phyloP scores from a whole-genome alignment of 2,329 filamentous ascomycete genomes.

The Phyllosticta paracitricarpa region DNA sequence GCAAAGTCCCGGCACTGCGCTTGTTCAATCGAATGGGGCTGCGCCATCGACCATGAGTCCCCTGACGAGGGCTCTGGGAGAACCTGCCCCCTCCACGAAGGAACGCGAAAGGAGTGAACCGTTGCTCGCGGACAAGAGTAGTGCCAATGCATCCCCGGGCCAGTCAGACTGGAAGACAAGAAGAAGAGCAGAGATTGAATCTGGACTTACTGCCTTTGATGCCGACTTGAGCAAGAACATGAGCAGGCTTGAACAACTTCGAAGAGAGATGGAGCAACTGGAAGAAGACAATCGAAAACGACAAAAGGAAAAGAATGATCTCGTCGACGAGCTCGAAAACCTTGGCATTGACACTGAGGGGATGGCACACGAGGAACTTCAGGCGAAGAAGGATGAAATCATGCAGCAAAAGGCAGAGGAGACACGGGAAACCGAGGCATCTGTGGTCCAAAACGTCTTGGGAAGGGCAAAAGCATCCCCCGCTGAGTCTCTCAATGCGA shows the following conservation, averaged over 20 bases:
- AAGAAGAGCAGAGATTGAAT: constrained; percentile 40
- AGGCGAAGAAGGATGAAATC: constrained; percentile 32
- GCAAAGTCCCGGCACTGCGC: neutral
- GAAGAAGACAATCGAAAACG: constrained; percentile 29
- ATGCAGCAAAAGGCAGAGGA: constrained; percentile 17
- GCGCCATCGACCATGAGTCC: neutral
- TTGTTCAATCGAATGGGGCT: neutral
- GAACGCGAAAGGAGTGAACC: neutral
- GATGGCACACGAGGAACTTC: constrained; percentile 35
- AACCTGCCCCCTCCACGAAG: neutral
- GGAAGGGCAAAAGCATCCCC: neutral
- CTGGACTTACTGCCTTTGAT: constrained; percentile 36
- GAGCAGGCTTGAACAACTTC: constrained; percentile 31
- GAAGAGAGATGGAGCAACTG: constrained; percentile 36
- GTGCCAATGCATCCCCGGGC: neutral
- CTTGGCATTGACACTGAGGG: constrained; percentile 40
- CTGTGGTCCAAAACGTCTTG: neutral
- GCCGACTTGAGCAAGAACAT: constrained; percentile 32
- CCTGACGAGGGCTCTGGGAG: neutral
- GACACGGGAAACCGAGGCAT: neutral
- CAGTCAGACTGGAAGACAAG: constrained; percentile 25
- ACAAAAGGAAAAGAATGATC: constrained; percentile 31
- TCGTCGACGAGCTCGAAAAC: constrained; percentile 39
- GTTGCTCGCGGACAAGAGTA: neutral
- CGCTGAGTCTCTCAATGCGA: neutral